Percentiles rank a stretch among this genome's conserved stretches.
Conservation (phyloP, 306 rosid genomes). For the Cicer yamashitae region DNA sequence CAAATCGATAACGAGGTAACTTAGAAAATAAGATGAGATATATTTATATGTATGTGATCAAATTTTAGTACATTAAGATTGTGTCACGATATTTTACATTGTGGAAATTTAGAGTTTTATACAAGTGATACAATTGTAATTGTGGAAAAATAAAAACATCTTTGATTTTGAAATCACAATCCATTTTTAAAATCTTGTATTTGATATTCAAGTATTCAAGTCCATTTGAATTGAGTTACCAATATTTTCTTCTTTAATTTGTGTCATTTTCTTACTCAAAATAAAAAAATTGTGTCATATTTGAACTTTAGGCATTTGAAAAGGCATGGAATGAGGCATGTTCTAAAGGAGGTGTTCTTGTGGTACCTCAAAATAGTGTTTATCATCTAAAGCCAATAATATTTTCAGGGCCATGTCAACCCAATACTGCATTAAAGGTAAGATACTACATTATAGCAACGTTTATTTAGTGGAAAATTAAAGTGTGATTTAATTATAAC, state of each 20-base stretch:
- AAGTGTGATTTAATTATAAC: not conserved
- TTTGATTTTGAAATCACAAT: not conserved
- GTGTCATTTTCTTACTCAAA: too few relatives aligned
- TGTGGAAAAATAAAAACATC: too few relatives aligned
- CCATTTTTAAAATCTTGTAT: not conserved
- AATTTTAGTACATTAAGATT: not conserved
- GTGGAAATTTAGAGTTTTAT: too few relatives aligned
- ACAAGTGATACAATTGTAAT: too few relatives aligned
- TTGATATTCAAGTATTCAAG: not conserved
- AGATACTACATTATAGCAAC: slow-evolving; percentile 17
- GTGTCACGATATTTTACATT: not conserved
- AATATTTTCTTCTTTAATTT: not conserved
- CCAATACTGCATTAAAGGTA: slow-evolving; percentile 58
- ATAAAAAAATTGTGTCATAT: not conserved
- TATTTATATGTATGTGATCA: not conserved
- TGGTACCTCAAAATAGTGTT: slow-evolving; percentile 55
- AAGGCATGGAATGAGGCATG: slow-evolving; percentile 74
- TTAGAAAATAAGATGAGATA: not conserved
- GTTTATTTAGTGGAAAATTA: slow-evolving; percentile 5
- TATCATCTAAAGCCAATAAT: slow-evolving; percentile 68
- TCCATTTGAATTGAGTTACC: not conserved
- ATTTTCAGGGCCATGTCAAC: slow-evolving; percentile 79
- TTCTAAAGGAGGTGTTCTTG: slow-evolving; percentile 49
- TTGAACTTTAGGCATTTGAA: slow-evolving; percentile 59
- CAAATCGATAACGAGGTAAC: slow-evolving; percentile 64